A percentile compares a stretch with the other conserved stretches of the same genome.
Conservation (phyloP, 192 early-diverging fungal species). For the Coemansia brasiliensis region DNA sequence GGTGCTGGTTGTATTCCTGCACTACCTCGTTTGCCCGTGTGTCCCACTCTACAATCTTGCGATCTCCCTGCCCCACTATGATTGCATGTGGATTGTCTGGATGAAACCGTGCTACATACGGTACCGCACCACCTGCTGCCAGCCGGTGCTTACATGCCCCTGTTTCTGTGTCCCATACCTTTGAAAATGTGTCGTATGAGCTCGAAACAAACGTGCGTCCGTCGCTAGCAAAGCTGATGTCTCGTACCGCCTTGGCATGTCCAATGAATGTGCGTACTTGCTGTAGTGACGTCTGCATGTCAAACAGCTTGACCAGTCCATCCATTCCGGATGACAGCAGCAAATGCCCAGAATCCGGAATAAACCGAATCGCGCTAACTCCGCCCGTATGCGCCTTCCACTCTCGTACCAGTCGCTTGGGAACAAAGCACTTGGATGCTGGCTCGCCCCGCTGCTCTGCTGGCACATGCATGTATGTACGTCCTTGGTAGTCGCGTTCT, state of each 20-base stretch:
- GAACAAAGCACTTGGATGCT: constrained; percentile 79
- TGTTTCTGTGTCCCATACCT: constrained; percentile 99
- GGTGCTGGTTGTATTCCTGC: constrained; percentile 97
- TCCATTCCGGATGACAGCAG: constrained; percentile 93
- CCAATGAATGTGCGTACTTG: constrained; percentile 86
- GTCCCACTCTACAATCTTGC: constrained; percentile 89
- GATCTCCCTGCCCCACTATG: constrained; percentile 89
- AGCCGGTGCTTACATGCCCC: constrained; percentile 81
- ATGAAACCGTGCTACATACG: constrained; percentile 89
- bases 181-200: constrained; percentile 88
- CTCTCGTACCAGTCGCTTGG: constrained; percentile 84
- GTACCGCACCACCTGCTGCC: constrained; percentile 69
- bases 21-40: constrained; percentile 75
- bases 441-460: constrained; percentile 75
- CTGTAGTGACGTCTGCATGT: constrained; percentile 88
- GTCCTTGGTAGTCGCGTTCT: constrained; percentile 87
- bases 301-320: constrained; percentile 93
- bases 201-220: constrained; percentile 83
- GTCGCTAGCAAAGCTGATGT: constrained; percentile 87
- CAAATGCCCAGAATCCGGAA: constrained; percentile 88
- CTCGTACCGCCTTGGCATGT: constrained; percentile 90
- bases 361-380: constrained; percentile 86
- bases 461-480: constrained; percentile 98
- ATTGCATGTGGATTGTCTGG: constrained; percentile 90
- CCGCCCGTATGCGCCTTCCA: constrained; percentile 92